phyloP scores from a whole-genome alignment of 768 basidiomycete species.

The Lactarius trivialis region DNA sequence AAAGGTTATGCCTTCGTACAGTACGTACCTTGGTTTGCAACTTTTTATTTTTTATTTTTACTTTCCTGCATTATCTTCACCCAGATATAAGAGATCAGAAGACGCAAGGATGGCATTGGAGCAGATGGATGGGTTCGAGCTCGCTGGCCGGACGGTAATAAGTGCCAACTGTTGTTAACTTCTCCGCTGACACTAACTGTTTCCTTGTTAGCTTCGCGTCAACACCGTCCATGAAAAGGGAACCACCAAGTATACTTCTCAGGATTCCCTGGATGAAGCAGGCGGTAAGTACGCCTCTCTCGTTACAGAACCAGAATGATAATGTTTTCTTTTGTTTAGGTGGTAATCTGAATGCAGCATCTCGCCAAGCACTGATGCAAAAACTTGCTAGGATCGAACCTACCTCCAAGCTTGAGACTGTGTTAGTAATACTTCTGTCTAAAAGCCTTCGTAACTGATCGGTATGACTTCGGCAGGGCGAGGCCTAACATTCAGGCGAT shows the following conservation, averaged over 20 bases:
- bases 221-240: constrained; percentile 93
- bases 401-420: constrained; percentile 47
- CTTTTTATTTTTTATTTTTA: too few species aligned
- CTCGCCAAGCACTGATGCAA: constrained; percentile 99
- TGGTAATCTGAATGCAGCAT: constrained; percentile 96
- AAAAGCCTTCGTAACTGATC: constrained; percentile 16
- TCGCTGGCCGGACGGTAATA: constrained; percentile 86
- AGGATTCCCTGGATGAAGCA: constrained; percentile 81
- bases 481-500: constrained; percentile 77
- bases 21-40: constrained; percentile 38
- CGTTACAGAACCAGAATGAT: not conserved
- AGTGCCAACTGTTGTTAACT: constrained; percentile 11
- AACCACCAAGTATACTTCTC: constrained; percentile 62
- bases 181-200: constrained; percentile 22
- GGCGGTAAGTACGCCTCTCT: constrained; percentile 50
- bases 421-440: constrained; percentile 40
- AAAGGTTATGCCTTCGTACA: constrained; percentile 99
- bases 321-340: constrained; percentile 39
- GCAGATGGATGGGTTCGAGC: constrained; percentile 98
- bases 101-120: constrained; percentile 96
- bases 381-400: constrained; percentile 96
- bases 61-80: not conserved
- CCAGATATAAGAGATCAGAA: constrained; percentile 81
- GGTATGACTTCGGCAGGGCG: constrained; percentile 36
- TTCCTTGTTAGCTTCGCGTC: constrained; percentile 58